phyloP scores from a whole-genome alignment of 441 rosid genomes.

The Euphorbia celastroides region DNA sequence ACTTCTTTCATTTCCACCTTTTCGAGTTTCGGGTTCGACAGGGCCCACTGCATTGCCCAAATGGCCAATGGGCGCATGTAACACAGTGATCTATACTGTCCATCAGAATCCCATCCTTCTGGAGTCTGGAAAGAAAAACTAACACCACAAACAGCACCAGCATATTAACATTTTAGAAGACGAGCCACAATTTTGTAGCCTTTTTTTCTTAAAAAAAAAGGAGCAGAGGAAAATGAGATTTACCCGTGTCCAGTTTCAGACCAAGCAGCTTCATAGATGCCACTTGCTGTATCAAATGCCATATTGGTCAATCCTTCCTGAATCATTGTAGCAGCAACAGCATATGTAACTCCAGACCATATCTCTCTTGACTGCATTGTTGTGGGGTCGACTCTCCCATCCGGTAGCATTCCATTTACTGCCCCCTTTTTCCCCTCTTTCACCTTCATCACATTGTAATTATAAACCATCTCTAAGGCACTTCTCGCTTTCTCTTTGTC shows the following conservation, averaged over 20 bases:
- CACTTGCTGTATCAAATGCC: conserved; percentile 76
- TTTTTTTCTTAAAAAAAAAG: too few relatives aligned
- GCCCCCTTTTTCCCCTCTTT: conserved; percentile 79
- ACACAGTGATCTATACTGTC: conserved; percentile 48
- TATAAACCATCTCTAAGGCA: conserved; percentile 65
- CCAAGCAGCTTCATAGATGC: conserved; percentile 76
- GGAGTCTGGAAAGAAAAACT: conserved; percentile 87
- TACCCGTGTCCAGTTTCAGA: conserved; percentile 79
- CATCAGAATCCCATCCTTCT: conserved; percentile 70
- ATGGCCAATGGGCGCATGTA: conserved; percentile 91
- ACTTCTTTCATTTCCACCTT: conserved; percentile 21
- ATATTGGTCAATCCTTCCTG: conserved; percentile 61
- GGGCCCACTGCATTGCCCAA: conserved; percentile 95
- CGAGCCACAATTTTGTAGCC: too few relatives aligned
- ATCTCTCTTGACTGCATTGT: conserved; percentile 84
- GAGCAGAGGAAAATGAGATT: too few relatives aligned
- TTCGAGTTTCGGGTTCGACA: conserved; percentile 33
- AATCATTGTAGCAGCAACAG: conserved; percentile 83
- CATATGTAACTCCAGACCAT: conserved; percentile 89
- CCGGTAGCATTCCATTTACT: conserved; percentile 81
- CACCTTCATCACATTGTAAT: conserved; percentile 68
- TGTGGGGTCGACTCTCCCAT: conserved; percentile 71
- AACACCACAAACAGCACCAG: conserved; percentile 12
- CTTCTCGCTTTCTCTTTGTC: conserved; percentile 49
- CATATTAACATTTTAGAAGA: not conserved